Conservation (phyloP, 2,329 filamentous ascomycete species). For the Ophiostoma piceae region DNA sequence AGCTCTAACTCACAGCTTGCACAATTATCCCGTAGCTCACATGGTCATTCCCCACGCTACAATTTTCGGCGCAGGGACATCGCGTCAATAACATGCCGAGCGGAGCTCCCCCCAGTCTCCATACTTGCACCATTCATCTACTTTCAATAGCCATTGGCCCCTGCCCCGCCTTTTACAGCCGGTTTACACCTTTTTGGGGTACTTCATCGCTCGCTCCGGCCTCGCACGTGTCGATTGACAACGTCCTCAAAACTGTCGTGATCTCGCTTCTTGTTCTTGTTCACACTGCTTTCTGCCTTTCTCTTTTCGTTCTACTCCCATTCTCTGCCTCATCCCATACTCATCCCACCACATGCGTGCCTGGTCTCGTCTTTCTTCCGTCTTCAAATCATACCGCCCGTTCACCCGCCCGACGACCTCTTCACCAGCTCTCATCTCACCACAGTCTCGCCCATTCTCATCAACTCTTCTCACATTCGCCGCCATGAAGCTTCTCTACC, state of each 20-base stretch:
- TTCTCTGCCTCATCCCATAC: neutral
- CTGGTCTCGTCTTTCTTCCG: slow-evolving; percentile 12
- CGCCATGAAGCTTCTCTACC: slow-evolving; percentile 30
- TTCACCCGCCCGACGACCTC: neutral
- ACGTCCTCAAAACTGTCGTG: slow-evolving; percentile 12
- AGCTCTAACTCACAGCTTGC: neutral
- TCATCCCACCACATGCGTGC: slow-evolving; percentile 17
- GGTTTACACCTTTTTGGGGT: slow-evolving; percentile 4
- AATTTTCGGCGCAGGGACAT: neutral
- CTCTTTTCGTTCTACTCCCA: neutral
- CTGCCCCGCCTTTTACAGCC: slow-evolving; percentile 19
- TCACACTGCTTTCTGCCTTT: neutral
- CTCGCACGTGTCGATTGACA: slow-evolving; percentile 5
- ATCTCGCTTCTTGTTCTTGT: neutral
- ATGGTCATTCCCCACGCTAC: neutral
- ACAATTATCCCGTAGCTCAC: neutral
- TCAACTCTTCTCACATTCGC: neutral
- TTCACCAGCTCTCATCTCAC: neutral
- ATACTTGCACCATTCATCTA: neutral
- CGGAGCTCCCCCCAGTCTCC: slow-evolving; percentile 1
- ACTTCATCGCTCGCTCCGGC: neutral
- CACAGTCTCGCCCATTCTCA: neutral
- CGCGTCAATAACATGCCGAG: slow-evolving; percentile 17
- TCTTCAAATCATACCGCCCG: neutral
- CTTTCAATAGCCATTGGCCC: neutral